Conservation (phyloP, 148 eudicot genomes). For the Talinum fruticosum region DNA sequence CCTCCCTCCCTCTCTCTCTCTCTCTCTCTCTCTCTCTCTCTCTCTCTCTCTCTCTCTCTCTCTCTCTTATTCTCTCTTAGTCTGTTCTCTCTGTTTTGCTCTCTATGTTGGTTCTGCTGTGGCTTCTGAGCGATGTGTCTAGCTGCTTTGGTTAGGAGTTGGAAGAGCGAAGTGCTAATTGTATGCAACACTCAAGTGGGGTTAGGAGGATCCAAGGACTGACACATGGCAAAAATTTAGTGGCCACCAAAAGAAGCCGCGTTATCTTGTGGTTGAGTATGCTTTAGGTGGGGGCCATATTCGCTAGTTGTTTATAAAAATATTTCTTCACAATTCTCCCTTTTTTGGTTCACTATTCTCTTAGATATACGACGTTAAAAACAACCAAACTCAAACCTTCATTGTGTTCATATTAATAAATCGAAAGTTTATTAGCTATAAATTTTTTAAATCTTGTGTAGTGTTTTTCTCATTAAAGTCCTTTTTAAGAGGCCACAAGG, state of each 20-base stretch:
- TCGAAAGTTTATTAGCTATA: background rate
- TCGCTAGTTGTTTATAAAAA: background rate
- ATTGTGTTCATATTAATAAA: background rate
- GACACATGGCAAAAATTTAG: conserved; percentile 55
- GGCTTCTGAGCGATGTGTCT: background rate
- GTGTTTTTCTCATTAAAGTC: background rate
- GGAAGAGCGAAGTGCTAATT: conserved; percentile 10
- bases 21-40: background rate
- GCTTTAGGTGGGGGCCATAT: conserved; percentile 19
- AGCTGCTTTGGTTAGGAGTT: background rate
- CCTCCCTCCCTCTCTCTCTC: conserved; percentile 9
- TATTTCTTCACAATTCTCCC: background rate
- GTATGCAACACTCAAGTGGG: conserved; percentile 10
- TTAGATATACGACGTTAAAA: background rate
- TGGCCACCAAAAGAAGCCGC: conserved; percentile 38
- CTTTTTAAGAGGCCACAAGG: background rate
- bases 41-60: background rate
- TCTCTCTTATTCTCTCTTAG: background rate
- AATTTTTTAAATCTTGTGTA: background rate
- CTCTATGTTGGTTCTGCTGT: background rate
- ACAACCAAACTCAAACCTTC: background rate
- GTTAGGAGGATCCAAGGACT: conserved; percentile 33
- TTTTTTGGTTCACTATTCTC: background rate
- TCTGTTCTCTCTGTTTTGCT: background rate
- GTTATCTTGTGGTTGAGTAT: conserved; percentile 54